These are phyloP conservation scores for Mercurialis annua DNA, from an alignment of 345 rosid species.

Conservation along the genomic window DNA sequence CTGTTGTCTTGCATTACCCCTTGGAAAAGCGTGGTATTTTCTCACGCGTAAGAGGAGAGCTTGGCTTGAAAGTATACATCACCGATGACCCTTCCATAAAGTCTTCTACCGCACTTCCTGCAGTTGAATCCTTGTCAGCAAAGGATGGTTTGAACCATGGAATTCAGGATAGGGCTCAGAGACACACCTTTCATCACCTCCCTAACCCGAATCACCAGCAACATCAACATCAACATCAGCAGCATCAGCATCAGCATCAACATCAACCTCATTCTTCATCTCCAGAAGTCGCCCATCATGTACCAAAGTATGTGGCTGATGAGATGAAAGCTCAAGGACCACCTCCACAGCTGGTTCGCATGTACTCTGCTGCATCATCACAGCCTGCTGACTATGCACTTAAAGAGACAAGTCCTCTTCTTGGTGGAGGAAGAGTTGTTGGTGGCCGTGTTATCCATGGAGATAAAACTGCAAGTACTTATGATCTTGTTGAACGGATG, in stretches of 20 bases:
- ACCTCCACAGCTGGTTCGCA: conserved; percentile 68
- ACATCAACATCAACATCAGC: conserved; percentile 41
- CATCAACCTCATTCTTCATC: conserved; percentile 46
- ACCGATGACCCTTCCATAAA: conserved; percentile 67
- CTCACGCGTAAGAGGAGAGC: conserved; percentile 94
- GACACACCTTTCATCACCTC: conserved; percentile 79
- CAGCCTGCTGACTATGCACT: conserved; percentile 41
- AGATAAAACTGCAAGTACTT: conserved; percentile 37
- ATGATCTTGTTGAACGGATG: conserved; percentile 37
- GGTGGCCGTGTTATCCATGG: conserved; percentile 71
- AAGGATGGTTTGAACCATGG: conserved; percentile 23
- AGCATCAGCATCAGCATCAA: conserved; percentile 43
- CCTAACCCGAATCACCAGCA: conserved; percentile 54
- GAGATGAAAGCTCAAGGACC: conserved; percentile 59
- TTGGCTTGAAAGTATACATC: conserved; percentile 78
- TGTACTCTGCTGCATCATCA: conserved; percentile 58
- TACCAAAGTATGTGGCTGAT: conserved; percentile 53
- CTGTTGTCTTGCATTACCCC: conserved; percentile 86
- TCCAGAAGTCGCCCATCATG: conserved; percentile 49
- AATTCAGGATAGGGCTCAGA: conserved; percentile 28
- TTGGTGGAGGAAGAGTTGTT: conserved; percentile 37
- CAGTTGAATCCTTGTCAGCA: conserved; percentile 26
- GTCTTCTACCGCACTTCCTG: conserved; percentile 48
- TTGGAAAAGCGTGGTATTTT: conserved; percentile 86
- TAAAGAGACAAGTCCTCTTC: conserved; percentile 38